Percentiles rank a stretch among this genome's conserved stretches.
phyloP scores from a whole-genome alignment of 345 rosid genomes.

The Melaleuca quinquenervia region DNA sequence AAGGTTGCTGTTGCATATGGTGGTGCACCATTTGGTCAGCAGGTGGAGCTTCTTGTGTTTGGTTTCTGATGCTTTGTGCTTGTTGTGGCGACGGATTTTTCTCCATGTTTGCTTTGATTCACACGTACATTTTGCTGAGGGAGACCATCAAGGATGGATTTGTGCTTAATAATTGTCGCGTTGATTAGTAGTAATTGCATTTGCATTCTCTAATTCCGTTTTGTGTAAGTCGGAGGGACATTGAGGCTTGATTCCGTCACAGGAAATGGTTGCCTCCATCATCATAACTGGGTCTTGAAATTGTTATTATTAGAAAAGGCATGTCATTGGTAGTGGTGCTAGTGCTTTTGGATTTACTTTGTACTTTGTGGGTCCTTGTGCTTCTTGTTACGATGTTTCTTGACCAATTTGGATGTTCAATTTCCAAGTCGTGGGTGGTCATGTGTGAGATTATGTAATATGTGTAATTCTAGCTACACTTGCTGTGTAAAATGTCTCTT shows the following conservation, averaged over 20 bases:
- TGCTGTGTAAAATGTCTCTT: neutral
- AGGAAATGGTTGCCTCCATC: neutral
- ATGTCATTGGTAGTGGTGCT: neutral
- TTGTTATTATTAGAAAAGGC: neutral
- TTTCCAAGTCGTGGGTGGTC: neutral
- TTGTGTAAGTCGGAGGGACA: neutral
- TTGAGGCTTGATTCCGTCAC: neutral
- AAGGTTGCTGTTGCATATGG: slow-evolving; percentile 36
- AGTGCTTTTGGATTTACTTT: neutral
- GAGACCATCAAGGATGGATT: neutral
- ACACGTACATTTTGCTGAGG: neutral
- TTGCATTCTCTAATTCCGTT: neutral
- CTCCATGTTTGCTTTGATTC: neutral
- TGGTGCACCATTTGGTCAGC: slow-evolving; percentile 32
- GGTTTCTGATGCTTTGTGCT: neutral
- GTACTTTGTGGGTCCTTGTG: neutral
- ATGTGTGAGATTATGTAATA: neutral
- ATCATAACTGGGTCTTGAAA: neutral
- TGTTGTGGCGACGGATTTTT: neutral
- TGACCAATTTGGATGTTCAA: neutral
- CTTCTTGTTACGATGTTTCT: neutral
- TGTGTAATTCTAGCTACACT: neutral
- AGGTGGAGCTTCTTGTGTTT: slow-evolving; percentile 8
- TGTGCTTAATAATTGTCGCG: neutral
- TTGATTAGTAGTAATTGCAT: neutral